Conservation (phyloP, 371 early-diverging fungal species). For the Sporodiniella umbellata region DNA sequence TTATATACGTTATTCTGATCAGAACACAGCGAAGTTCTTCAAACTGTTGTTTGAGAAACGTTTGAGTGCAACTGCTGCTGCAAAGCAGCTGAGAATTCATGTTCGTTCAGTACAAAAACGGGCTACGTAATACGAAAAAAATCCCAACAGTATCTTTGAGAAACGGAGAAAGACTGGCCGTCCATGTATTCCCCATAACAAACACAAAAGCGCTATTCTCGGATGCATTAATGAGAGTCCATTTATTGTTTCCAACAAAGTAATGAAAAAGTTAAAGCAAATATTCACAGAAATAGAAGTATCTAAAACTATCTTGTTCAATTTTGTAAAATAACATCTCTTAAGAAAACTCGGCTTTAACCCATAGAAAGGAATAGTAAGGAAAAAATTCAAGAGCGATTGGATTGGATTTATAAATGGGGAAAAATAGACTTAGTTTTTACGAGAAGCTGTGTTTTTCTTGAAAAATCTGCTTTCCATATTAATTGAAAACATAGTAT, state of each 20-base stretch:
- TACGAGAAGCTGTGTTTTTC: constrained; percentile 8
- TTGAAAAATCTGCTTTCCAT: constrained; percentile 9
- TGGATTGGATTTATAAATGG: constrained; percentile 8
- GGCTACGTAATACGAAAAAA: constrained; percentile 15
- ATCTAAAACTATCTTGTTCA: constrained; percentile 15
- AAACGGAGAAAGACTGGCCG: constrained; percentile 8
- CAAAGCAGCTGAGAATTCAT: constrained; percentile 10
- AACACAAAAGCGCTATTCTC: constrained; percentile 11
- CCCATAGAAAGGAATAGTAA: constrained; percentile 3
- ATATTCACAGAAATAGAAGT: constrained; percentile 13
- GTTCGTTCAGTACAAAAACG: constrained; percentile 10
- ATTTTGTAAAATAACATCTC: constrained; percentile 13
- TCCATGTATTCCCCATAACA: constrained; percentile 6
- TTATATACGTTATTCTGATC: constrained; percentile 9
- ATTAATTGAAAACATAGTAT: constrained; percentile 7
- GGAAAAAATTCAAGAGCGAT: constrained; percentile 7
- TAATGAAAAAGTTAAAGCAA: constrained; percentile 11
- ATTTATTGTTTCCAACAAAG: constrained; percentile 4
- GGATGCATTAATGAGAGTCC: constrained; percentile 11
- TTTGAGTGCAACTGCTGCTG: constrained; percentile 10
- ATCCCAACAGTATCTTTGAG: constrained; percentile 12
- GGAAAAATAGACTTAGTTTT: constrained; percentile 2
- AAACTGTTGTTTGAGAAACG: constrained; percentile 10
- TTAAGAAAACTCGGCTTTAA: constrained; percentile 1
- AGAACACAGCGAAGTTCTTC: constrained; percentile 7